These are phyloP conservation scores for Pyrenophora teres DNA, from an alignment of 2,329 filamentous ascomycete genomes.

Conservation along the genomic window DNA sequence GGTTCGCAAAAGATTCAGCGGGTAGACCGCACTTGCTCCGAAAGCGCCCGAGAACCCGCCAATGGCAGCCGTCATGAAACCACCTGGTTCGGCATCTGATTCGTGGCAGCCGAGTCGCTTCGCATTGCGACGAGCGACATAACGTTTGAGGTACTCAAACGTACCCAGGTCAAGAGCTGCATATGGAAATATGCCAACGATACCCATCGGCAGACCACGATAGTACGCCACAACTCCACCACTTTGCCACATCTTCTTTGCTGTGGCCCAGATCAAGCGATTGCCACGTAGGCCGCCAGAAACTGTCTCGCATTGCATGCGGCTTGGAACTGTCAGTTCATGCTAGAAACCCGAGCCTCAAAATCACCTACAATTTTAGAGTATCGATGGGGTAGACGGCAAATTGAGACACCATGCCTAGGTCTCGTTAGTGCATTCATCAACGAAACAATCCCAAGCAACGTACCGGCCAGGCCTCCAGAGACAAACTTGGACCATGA, in stretches of 20 bases:
- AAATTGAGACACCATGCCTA: slow-evolving; percentile 88
- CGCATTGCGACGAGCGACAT: slow-evolving; percentile 72
- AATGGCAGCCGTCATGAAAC: slow-evolving; percentile 83
- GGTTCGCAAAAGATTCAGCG: slow-evolving; percentile 89
- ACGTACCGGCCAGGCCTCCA: slow-evolving; percentile 74
- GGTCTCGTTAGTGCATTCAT: slow-evolving; percentile 1
- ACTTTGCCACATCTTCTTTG: slow-evolving; percentile 80
- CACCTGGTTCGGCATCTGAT: slow-evolving; percentile 75
- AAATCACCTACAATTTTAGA: slow-evolving; percentile 66
- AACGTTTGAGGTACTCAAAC: slow-evolving; percentile 88
- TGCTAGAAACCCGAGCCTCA: no score
- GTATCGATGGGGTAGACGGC: slow-evolving; percentile 94
- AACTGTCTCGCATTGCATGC: slow-evolving; percentile 94
- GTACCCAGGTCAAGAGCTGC: slow-evolving; percentile 95
- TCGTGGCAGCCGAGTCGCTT: slow-evolving; percentile 74
- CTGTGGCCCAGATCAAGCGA: slow-evolving; percentile 78
- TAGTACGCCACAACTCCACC: slow-evolving; percentile 80
- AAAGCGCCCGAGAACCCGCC: slow-evolving; percentile 90
- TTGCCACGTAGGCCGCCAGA: slow-evolving; percentile 83
- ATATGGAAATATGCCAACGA: slow-evolving; percentile 97
- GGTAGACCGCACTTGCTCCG: slow-evolving; percentile 92
- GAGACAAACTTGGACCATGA: slow-evolving; percentile 87
- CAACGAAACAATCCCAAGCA: neutral
- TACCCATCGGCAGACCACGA: slow-evolving; percentile 88
- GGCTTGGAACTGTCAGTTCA: slow-evolving; percentile 50